These are phyloP conservation scores for Mesembryanthemum crystallinum DNA, from an alignment of 148 eudicot species.

Conservation along the genomic window DNA sequence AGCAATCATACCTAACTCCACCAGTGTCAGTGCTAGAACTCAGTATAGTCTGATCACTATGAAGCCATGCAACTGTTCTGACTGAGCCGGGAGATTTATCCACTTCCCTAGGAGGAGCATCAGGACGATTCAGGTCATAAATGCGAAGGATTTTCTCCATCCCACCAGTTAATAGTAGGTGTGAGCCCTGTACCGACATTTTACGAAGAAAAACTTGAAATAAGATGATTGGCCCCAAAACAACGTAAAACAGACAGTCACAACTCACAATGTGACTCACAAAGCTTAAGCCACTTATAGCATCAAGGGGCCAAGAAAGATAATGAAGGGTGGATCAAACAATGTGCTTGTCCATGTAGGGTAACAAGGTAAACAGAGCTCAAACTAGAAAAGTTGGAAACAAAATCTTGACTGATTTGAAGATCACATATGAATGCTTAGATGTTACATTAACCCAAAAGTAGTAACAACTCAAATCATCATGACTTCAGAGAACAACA, in stretches of 20 bases:
- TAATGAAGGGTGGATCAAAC: background rate
- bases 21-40: constrained; percentile 85
- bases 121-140: constrained; percentile 80
- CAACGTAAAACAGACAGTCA: background rate
- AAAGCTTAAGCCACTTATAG: constrained; percentile 1
- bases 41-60: constrained; percentile 90
- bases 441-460: background rate
- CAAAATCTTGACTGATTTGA: background rate
- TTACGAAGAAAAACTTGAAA: constrained; percentile 1
- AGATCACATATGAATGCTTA: background rate
- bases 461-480: background rate
- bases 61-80: constrained; percentile 88
- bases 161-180: constrained; percentile 79
- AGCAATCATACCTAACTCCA: constrained; percentile 72
- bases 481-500: background rate
- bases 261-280: background rate
- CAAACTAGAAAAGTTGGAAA: background rate
- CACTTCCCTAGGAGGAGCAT: constrained; percentile 87
- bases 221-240: background rate
- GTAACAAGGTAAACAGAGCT: background rate
- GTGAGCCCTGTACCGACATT: constrained; percentile 53
- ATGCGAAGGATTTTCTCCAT: constrained; percentile 86
- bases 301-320: background rate
- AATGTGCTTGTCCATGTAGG: background rate
- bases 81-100: constrained; percentile 94